Base-by-base conservation (phyloP, 148 eudicot genomes). In the Rhododendron henanense region DNA sequence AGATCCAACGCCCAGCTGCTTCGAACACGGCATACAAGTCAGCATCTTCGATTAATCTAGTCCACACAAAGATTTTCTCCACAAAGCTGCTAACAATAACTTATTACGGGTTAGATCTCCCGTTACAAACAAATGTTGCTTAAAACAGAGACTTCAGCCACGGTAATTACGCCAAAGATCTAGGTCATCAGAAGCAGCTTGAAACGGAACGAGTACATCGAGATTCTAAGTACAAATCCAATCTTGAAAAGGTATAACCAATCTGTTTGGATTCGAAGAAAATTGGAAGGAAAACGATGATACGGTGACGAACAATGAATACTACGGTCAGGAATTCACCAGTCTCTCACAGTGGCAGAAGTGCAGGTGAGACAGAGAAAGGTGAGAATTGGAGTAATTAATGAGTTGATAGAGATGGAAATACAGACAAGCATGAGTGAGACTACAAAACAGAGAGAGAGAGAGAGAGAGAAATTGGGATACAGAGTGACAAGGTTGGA, bases 11-110 rank as follows among this genome's bases (percentile, higher is more conserved):
- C 89, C 90, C 28, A 90, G 88, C 50, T 93, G 94, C 92, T 93
- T 93, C 81, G 94, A 84, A 65, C 97, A 94, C 5, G 94, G 92
- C 67, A 94, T 92, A 88, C 97, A 94, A 33, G 94, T 92, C 92
- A 94, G 87, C 95, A 94, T 94, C 87, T 74, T 45, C 86, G 71
- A 51, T 65, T 69, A 41, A 16, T 35, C 53, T 28, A 31, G 21
- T 44, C 45, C 48, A 63, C 31, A 13, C 61, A 2, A 78, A 74
- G 37, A 82, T 82, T 76, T 55, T 28, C 63, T 33, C 77, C 83
- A 23, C 44, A 25, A 63, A 73, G 21, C 35, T 37, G 44, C 4
- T 3, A 78, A 67, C 7, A n/a, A 82, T 0, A 71, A 50, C 5
- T 48, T 1, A 73, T 19, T 8, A 51, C 47, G 67, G 10, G 35